phyloP scores from a whole-genome alignment of 2,329 filamentous ascomycete species.

The Celoporthe dispersa region DNA sequence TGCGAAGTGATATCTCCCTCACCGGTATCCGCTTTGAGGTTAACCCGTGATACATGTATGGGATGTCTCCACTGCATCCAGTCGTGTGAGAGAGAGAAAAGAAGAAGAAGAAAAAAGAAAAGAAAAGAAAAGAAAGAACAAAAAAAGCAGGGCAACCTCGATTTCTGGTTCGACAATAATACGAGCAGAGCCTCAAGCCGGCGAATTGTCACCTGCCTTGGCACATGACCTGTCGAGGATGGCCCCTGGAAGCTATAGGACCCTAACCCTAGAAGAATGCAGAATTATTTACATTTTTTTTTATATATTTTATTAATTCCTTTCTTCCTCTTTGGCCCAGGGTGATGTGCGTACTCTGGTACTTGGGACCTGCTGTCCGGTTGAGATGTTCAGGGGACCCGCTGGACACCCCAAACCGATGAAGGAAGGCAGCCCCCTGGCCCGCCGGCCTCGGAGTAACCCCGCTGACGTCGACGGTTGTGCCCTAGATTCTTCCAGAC shows the following conservation, averaged over 20 bases:
- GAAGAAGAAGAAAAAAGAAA: too few species aligned
- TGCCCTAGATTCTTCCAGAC: conserved; percentile 1
- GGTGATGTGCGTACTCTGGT: too few species aligned
- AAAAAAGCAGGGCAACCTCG: background rate
- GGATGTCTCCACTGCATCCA: background rate
- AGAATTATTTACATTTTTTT: too few species aligned
- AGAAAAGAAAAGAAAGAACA: too few species aligned
- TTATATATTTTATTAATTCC: too few species aligned
- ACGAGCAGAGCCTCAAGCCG: background rate
- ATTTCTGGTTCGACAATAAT: background rate
- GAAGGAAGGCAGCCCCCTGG: background rate
- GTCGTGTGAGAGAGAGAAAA: too few species aligned
- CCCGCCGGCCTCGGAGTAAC: conserved; percentile 18
- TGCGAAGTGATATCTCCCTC: background rate
- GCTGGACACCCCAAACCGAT: too few species aligned
- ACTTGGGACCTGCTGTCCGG: too few species aligned
- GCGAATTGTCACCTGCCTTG: background rate
- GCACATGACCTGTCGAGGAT: background rate
- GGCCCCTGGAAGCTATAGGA: background rate
- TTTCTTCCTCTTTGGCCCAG: too few species aligned
- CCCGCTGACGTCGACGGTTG: conserved; percentile 24
- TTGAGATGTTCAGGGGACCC: too few species aligned
- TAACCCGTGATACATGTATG: background rate
- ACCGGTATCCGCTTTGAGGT: conserved; percentile 8
- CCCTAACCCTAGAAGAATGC: conserved; percentile 1